Evolutionary conservation across 2,329 filamentous ascomycete genomes (phyloP).

Genomic region (Aspergillus latus): DNA sequence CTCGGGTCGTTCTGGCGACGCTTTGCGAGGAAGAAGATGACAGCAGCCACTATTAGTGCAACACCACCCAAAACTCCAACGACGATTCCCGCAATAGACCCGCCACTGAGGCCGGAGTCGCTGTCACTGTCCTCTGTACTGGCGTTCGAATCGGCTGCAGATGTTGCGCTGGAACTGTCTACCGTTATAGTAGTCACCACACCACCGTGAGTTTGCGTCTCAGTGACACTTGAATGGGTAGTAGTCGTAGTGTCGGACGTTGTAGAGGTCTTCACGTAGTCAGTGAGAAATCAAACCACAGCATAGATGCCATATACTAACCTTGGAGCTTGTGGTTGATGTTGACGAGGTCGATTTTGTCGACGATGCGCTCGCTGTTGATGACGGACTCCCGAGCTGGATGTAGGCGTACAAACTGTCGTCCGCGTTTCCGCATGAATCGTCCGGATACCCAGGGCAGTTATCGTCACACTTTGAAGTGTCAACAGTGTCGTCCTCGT

Average conservation of each 20-base stretch:
- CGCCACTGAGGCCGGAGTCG: constrained; percentile 36
- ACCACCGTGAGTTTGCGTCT: constrained; percentile 31
- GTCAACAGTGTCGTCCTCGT: constrained; percentile 32
- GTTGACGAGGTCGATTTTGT: constrained; percentile 16
- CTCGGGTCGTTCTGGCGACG: constrained; percentile 36
- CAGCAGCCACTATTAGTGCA: constrained; percentile 38
- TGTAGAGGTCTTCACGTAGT: not conserved
- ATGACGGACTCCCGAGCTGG: constrained; percentile 34
- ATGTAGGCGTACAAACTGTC: constrained; percentile 47
- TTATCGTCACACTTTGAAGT: constrained; percentile 37
- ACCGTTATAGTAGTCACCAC: constrained; percentile 33
- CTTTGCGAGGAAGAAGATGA: constrained; percentile 41
- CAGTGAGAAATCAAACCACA: not conserved
- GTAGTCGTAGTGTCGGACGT: not conserved
- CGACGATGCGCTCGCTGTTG: constrained; percentile 30
- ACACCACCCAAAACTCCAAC: constrained; percentile 43
- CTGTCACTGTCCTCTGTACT: constrained; percentile 10
- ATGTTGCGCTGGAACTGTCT: constrained; percentile 16
- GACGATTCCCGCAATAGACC: constrained; percentile 47
- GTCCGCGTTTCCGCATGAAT: constrained; percentile 45
- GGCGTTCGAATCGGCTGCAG: constrained; percentile 19
- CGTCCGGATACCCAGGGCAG: constrained; percentile 50
- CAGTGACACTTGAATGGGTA: constrained; percentile 12
- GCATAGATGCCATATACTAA: not conserved
- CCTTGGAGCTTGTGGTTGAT: not conserved